Percentiles rank a stretch among this genome's conserved stretches.
Conservation (phyloP, 805 yeast species). For the Barnettozyma siamensis region DNA sequence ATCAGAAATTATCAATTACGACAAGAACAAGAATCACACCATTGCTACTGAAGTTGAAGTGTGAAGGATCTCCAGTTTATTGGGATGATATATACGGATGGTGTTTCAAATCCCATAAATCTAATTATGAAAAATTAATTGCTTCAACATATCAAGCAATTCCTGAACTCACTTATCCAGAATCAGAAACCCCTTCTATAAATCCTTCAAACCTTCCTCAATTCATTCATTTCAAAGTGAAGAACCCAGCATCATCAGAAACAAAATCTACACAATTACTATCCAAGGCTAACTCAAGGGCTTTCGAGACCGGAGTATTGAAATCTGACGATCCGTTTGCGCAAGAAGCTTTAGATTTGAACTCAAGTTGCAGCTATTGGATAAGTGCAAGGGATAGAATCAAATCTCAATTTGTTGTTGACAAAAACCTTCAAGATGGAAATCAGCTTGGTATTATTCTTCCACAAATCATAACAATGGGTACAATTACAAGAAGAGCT, state of each 20-base stretch:
- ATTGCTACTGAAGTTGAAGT: conserved; percentile 63
- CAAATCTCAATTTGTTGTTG: conserved; percentile 76
- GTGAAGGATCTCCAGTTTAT: conserved; percentile 79
- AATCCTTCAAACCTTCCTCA: conserved; percentile 9
- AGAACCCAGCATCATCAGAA: conserved; percentile 80
- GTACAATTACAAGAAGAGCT: conserved; percentile 93
- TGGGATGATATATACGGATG: conserved; percentile 84
- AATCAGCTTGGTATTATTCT: conserved; percentile 44
- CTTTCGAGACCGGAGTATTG: conserved; percentile 68
- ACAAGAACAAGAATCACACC: conserved; percentile 75
- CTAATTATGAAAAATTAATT: conserved; percentile 26
- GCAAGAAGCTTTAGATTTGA: conserved; percentile 67
- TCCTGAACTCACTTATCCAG: conserved; percentile 11
- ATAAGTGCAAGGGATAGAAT: conserved; percentile 84
- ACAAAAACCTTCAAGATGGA: conserved; percentile 17
- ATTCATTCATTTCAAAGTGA: conserved; percentile 56
- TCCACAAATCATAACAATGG: conserved; percentile 87
- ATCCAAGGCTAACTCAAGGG: conserved; percentile 66
- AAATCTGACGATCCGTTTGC: conserved; percentile 72
- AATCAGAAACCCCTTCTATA: conserved; percentile 4
- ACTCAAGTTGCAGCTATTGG: conserved; percentile 88
- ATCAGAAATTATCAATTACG: conserved; percentile 49
- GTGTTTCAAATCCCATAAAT: conserved; percentile 63
- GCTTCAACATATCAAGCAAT: conserved; percentile 30
- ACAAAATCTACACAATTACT: conserved; percentile 70